Evolutionary conservation across 2,329 filamentous ascomycete genomes (phyloP).

Genomic region (Emmonsiellopsis sp.): DNA sequence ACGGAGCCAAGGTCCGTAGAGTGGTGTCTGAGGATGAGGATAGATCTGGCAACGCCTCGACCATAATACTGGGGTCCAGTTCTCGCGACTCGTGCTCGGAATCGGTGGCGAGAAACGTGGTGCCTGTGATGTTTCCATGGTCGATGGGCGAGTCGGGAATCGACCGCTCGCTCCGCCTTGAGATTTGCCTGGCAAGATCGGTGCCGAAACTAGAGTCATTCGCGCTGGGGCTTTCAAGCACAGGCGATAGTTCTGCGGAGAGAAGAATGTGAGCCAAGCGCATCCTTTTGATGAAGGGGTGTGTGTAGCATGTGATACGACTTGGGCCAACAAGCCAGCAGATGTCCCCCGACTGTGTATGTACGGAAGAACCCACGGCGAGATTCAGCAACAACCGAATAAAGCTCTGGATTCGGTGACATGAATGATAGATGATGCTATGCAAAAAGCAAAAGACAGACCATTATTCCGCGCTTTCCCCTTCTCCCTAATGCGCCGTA

Average conservation of each 20-base stretch:
- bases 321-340: no score
- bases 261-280: not conserved
- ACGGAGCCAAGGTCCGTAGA: constrained; percentile 5
- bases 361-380: no score
- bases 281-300: not conserved
- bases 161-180: constrained; percentile 4
- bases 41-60: constrained; percentile 9
- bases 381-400: no score
- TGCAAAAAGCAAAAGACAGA: not conserved
- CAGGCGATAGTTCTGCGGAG: not conserved
- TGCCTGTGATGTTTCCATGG: constrained; percentile 10
- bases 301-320: no score
- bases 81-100: constrained; percentile 6
- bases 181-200: constrained; percentile 1
- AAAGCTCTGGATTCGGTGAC: no score
- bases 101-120: constrained; percentile 7
- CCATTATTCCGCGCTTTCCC: not conserved
- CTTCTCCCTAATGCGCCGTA: no score
- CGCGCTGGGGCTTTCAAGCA: not conserved
- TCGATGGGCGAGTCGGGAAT: constrained; percentile 5
- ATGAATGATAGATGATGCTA: not conserved
- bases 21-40: constrained; percentile 5
- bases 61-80: constrained; percentile 7
- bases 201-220: not conserved
- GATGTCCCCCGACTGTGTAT: no score